These are phyloP conservation scores for Dunaliella primolecta DNA, from an alignment of 139 green algal species.

Conservation along the genomic window DNA sequence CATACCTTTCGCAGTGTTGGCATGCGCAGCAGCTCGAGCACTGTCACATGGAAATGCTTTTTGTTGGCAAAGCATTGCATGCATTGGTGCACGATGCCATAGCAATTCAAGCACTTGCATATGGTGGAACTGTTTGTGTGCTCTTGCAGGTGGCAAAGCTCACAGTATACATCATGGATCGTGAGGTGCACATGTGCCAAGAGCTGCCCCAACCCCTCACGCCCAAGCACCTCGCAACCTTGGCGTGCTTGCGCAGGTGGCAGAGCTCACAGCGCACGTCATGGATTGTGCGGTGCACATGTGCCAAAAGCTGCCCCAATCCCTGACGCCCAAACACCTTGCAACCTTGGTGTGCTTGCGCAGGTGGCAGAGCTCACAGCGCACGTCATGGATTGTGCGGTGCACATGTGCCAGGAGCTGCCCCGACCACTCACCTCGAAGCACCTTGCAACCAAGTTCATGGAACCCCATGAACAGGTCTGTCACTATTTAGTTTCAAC, in stretches of 20 bases:
- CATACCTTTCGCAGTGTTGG: no score
- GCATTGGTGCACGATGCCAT: no score
- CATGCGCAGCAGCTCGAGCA: no score
- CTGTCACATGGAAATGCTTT: no score
- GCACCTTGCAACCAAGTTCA: constrained; percentile 12
- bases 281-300: constrained; percentile 11
- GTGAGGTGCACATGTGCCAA: not conserved
- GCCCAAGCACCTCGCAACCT: constrained; percentile 1
- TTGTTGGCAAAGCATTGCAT: no score
- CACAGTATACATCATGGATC: constrained; percentile 14
- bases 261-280: constrained; percentile 11
- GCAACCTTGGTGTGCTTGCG: no score
- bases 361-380: constrained; percentile 23
- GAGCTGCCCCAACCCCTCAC: constrained; percentile 26
- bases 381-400: constrained; percentile 10
- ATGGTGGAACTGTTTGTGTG: no score
- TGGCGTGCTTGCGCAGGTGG: no score
- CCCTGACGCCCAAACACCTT: constrained; percentile 16
- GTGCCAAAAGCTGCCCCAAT: constrained; percentile 20
- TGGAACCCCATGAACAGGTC: constrained; percentile 3
- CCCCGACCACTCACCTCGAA: constrained; percentile 25
- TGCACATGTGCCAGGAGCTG: constrained; percentile 17
- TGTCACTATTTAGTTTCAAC: no score
- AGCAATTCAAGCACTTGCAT: no score
- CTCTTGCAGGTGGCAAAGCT: constrained; percentile 20